These are phyloP conservation scores for Termitomyces sp. DNA, from an alignment of 768 basidiomycete species.

Conservation along the genomic window DNA sequence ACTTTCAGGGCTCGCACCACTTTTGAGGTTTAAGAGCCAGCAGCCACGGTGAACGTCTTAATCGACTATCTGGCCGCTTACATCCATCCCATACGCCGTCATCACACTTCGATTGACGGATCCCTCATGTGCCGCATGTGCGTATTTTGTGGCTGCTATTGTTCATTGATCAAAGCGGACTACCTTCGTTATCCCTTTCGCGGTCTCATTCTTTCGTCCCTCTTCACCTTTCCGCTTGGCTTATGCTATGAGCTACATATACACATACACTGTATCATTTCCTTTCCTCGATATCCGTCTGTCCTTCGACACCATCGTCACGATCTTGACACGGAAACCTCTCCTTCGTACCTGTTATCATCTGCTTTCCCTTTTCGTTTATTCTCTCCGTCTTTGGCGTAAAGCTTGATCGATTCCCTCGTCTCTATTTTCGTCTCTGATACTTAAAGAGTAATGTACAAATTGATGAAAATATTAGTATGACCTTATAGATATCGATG, in stretches of 20 bases:
- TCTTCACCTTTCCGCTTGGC: not conserved
- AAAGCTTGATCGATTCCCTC: not conserved
- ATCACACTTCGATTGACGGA: not conserved
- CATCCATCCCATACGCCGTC: not conserved
- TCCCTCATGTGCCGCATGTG: not conserved
- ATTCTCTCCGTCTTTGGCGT: not conserved
- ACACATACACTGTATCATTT: not conserved
- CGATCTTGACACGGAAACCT: not conserved
- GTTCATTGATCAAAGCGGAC: not conserved
- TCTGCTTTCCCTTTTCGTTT: not conserved
- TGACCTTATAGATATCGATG: not conserved
- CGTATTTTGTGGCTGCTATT: not conserved
- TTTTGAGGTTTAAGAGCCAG: slow-evolving; percentile 78
- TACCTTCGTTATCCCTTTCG: not conserved
- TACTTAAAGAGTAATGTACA: slow-evolving; percentile 25
- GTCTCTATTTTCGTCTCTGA: slow-evolving; percentile 1
- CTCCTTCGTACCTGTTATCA: not conserved
- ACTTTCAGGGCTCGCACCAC: slow-evolving; percentile 75
- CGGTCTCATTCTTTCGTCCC: not conserved
- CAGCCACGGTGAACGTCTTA: slow-evolving; percentile 31
- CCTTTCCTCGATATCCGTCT: not conserved
- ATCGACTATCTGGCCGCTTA: not conserved
- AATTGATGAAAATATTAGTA: slow-evolving; percentile 18
- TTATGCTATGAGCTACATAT: not conserved
- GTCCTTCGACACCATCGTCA: not conserved